Percentiles rank a stretch among this genome's conserved stretches.
These are phyloP conservation scores for Globisporangium cystogenes DNA, from an alignment of 352 stramenopile species.

Conservation along the genomic window DNA sequence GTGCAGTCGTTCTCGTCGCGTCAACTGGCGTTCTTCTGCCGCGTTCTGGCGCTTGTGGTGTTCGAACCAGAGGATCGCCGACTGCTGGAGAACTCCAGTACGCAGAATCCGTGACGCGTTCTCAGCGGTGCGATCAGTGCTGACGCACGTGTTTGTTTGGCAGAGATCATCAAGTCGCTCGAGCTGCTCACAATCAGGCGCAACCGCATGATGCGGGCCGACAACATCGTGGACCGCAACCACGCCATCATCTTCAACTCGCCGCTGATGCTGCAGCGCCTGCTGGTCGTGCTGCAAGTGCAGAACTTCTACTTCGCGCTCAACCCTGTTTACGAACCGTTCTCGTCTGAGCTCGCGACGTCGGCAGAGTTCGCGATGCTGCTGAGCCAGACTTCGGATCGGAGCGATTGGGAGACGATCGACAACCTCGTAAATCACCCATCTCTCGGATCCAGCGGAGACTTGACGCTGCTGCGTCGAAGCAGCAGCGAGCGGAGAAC, in stretches of 20 bases:
- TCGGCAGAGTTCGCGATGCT: slow-evolving; percentile 80
- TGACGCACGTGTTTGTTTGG: slow-evolving; percentile 1
- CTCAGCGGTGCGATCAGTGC: not conserved
- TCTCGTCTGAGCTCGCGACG: slow-evolving; percentile 73
- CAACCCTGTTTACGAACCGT: slow-evolving; percentile 77
- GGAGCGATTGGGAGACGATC: slow-evolving; percentile 72
- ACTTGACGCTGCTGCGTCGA: slow-evolving; percentile 46
- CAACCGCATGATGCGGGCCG: slow-evolving; percentile 65
- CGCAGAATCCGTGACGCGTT: slow-evolving; percentile 4
- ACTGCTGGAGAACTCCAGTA: slow-evolving; percentile 88
- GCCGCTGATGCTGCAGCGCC: slow-evolving; percentile 57
- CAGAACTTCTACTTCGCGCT: slow-evolving; percentile 86
- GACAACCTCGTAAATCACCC: slow-evolving; percentile 52
- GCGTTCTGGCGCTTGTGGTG: slow-evolving; percentile 93
- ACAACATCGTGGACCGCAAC: slow-evolving; percentile 91
- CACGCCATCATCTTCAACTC: slow-evolving; percentile 90
- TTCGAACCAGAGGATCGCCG: slow-evolving; percentile 95
- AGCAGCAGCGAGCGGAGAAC: slow-evolving; percentile 15
- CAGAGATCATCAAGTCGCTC: slow-evolving; percentile 92
- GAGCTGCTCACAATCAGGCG: slow-evolving; percentile 87
- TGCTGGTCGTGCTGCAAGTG: slow-evolving; percentile 70
- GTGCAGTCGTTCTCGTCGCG: slow-evolving; percentile 86
- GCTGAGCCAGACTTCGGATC: slow-evolving; percentile 64
- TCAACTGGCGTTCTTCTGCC: slow-evolving; percentile 94
- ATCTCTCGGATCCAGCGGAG: slow-evolving; percentile 32